phyloP scores from a whole-genome alignment of 306 rosid species.

The Alnus rubra region DNA sequence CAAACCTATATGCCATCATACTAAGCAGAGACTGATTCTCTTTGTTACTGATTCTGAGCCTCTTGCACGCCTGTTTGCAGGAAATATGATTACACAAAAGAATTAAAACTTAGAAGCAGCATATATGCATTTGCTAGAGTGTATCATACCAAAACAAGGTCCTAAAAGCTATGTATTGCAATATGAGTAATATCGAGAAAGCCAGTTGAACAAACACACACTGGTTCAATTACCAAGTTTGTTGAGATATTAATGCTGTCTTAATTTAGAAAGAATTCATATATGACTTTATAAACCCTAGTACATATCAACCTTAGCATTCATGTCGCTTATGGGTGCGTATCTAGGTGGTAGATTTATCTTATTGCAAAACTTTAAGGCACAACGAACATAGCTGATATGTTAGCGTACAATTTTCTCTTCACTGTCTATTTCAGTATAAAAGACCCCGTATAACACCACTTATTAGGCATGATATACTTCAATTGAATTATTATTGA shows the following conservation, averaged over 20 bases:
- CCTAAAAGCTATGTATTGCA: neutral
- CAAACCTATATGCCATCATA: slow-evolving; percentile 68
- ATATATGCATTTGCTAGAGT: slow-evolving; percentile 23
- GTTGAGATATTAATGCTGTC: no score
- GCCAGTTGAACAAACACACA: no score
- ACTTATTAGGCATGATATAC: no score
- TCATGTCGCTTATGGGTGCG: neutral
- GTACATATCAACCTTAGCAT: no score
- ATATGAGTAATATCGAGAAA: neutral
- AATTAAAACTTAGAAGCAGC: slow-evolving; percentile 22
- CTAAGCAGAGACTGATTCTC: slow-evolving; percentile 48
- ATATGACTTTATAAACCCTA: no score
- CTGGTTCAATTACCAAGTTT: no score
- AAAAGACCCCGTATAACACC: no score
- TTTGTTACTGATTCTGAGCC: slow-evolving; percentile 80
- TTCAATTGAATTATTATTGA: no score
- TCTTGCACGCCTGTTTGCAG: slow-evolving; percentile 56
- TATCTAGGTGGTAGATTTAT: neutral
- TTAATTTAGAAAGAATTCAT: no score
- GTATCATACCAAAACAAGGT: slow-evolving; percentile 22
- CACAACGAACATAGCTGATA: neutral
- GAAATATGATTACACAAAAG: slow-evolving; percentile 26
- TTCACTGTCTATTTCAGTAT: no score
- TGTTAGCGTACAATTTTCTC: no score
- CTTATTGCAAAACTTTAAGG: neutral